Evolutionary conservation across 495 filamentous ascomycete species (phyloP), one percentile per base, ranked within the genome.

Genomic region (Amphirosellinia nigrospora): DNA sequence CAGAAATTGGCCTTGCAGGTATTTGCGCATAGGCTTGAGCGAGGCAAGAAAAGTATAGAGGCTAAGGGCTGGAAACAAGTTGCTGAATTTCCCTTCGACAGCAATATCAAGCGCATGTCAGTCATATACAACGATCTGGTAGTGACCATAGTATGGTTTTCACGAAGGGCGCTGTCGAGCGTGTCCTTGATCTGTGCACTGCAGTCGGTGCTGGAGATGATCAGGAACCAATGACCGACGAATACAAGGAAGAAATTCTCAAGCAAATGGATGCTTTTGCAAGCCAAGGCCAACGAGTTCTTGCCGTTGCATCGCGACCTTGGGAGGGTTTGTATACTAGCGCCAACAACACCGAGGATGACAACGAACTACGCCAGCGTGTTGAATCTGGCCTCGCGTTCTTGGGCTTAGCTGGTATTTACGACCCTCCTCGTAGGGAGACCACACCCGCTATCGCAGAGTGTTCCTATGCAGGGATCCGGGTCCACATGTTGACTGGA

Each of bases 1-100:
- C 93, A 11, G 93, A 95, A 75, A 92, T 94, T 70, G 92, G 92
- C 93, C 9, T 82, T 96, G 1, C 91, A 94, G 71, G 90, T 96
- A 46, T 92, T 96, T 69, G 86, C 91, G 0, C 84, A 90, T 75
- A 87, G 93, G 43, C 94, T 94, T 74, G 82, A 88, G 16, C 83
- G 82, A 64, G 89, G 88, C 58, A 88, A 86, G 70, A 85, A 82
- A 68, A 72, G 85, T 2, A 77, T 89, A 15, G 81, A 84, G 48
- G 74, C 79, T 2, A 73, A 82, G 3, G 89, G 87, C 16, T 90
- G 92, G 84, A 82, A 86, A 60, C 88, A 93, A 70, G 77, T 89
- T 19, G 87, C 86, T 43, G 93, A 96, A 78, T 94, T 92, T 73
- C 90, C 91, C 7, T 96, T 96, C 67, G 92, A 96, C 76, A 92